These are phyloP conservation scores for Termitomyces bulborhizus DNA, from an alignment of 768 basidiomycete genomes.

Conservation along the genomic window DNA sequence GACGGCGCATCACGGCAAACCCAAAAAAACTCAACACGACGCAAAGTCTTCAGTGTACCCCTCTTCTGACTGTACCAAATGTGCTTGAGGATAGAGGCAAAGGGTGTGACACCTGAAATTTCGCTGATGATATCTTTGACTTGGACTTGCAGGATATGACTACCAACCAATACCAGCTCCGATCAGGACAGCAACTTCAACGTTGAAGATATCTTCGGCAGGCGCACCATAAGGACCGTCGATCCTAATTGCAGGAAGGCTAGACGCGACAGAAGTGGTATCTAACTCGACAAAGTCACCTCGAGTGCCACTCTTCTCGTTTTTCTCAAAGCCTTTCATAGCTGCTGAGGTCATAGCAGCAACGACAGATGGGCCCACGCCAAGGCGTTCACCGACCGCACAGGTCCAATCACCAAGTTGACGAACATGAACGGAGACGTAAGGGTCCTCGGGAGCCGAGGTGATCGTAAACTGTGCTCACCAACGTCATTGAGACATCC, in stretches of 20 bases:
- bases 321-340: slow-evolving; percentile 71
- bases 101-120: slow-evolving; percentile 77
- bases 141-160: background rate
- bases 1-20: slow-evolving; percentile 90
- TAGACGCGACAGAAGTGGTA: slow-evolving; percentile 33
- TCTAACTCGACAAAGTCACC: slow-evolving; percentile 83
- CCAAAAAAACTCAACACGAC: slow-evolving; percentile 94
- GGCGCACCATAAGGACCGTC: slow-evolving; percentile 94
- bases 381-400: slow-evolving; percentile 80
- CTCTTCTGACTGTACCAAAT: slow-evolving; percentile 91
- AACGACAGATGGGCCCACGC: slow-evolving; percentile 72
- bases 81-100: slow-evolving; percentile 91
- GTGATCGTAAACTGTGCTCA: slow-evolving; percentile 83
- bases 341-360: slow-evolving; percentile 74
- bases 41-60: slow-evolving; percentile 71
- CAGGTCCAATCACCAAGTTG: slow-evolving; percentile 90
- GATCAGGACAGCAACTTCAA: slow-evolving; percentile 85
- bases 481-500: background rate
- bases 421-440: slow-evolving; percentile 87
- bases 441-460: slow-evolving; percentile 91
- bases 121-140: slow-evolving; percentile 1
- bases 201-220: slow-evolving; percentile 83
- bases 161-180: slow-evolving; percentile 86
- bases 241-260: slow-evolving; percentile 67
- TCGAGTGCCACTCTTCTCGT: slow-evolving; percentile 42